phyloP scores from a whole-genome alignment of 1,139 yeast genomes.

The Geotrichum phurueaensis region DNA sequence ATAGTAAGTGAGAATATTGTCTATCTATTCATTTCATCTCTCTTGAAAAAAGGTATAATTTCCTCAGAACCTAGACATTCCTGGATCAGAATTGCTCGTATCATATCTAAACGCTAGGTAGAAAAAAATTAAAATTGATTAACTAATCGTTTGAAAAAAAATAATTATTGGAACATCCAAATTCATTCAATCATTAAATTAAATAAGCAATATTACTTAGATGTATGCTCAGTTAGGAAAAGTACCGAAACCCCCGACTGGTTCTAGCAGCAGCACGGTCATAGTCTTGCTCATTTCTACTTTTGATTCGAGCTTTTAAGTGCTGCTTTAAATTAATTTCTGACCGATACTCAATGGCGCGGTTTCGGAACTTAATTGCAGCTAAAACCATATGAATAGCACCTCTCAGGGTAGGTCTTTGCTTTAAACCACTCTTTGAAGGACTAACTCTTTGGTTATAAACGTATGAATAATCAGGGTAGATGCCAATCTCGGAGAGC shows the following conservation, averaged over 20 bases:
- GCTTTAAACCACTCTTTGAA: conserved; percentile 14
- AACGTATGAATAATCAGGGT: conserved; percentile 39
- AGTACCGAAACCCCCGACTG: background rate
- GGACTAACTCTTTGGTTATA: background rate
- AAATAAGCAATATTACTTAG: background rate
- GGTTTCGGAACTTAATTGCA: conserved; percentile 45
- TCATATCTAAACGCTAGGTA: no score
- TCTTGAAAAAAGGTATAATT: no score
- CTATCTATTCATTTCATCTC: no score
- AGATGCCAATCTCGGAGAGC: conserved; percentile 46
- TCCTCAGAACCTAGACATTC: no score
- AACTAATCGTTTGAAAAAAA: background rate
- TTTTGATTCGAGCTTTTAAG: conserved; percentile 6
- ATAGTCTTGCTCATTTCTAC: background rate
- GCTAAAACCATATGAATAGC: conserved; percentile 54
- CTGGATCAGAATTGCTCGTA: no score
- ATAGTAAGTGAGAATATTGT: no score
- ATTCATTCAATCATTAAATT: background rate
- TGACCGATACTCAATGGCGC: conserved; percentile 28
- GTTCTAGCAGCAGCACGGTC: background rate
- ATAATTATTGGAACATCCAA: background rate
- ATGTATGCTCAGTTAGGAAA: background rate
- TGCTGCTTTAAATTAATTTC: conserved; percentile 14
- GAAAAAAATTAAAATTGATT: background rate
- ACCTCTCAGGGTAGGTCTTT: conserved; percentile 36